Base-by-base conservation (phyloP, 2,329 filamentous ascomycete species). In the Alternaria infectoria region DNA sequence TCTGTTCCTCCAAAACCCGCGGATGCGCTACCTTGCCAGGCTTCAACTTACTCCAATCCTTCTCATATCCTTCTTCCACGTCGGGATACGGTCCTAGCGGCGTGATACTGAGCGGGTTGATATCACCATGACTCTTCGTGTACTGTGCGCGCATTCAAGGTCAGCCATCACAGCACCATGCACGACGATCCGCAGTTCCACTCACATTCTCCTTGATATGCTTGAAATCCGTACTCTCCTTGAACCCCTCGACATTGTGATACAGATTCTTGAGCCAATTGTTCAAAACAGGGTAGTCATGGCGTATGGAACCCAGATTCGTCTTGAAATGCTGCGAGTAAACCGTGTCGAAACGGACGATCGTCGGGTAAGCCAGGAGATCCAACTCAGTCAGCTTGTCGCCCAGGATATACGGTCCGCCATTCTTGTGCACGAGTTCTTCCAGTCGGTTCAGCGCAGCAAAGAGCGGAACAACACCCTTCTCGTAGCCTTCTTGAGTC, bases 261-360 rank as follows among this genome's bases (percentile, higher is more conserved):
- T 89, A 90, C 73, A 89, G 71, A 32, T 82, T 82, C 76, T 84
- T 87, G 66, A 90, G 67, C 86, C 87, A 90, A 65, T 88, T 87
- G 72, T 88, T 82, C 59, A 90, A 70, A 11, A 86, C 82, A 0
- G 88, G 88, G 68, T 90, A 90, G 59, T 87, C 83, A 69, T 87
- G 84, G 6, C 88, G 79, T 45, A 90, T 84, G 11, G 81, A 89
- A 3, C 87, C 86, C 28, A 90, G 74, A 73, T 90, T 90, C 70
- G 86, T 88, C 79, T 90, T 90, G 81, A 90, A 90, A 76, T 90
- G 88, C 80, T 90, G 87, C 12, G 88, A 86, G 71, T 90, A 90
- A 4, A 88, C 84, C 3, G 83, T 78, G 65, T 90, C 88, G 69
- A 90, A 85, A 5, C 88, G 81, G n/a, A 90, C 81, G 13, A 88